A percentile compares a stretch with the other conserved stretches of the same genome.
These are phyloP conservation scores for Canariomyces notabilis DNA, from an alignment of 2,329 filamentous ascomycete genomes.

Conservation along the genomic window DNA sequence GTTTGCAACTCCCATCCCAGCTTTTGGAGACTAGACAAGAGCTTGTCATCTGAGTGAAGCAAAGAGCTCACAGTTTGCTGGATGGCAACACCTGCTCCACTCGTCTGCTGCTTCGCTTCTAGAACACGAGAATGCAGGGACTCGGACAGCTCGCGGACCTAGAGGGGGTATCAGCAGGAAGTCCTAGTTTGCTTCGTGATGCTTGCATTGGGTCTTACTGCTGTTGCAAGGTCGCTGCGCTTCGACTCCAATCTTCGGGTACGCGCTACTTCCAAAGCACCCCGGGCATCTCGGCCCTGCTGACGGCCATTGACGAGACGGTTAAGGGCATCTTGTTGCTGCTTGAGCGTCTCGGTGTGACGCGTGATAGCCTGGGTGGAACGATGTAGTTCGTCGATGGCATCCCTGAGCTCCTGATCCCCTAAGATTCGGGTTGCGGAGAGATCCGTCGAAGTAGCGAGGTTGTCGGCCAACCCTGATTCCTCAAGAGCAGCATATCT, in stretches of 20 bases:
- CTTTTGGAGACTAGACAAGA: slow-evolving; percentile 61
- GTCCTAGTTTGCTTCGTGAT: neutral
- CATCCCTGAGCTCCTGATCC: slow-evolving; percentile 55
- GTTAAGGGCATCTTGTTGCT: slow-evolving; percentile 58
- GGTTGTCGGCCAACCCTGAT: slow-evolving; percentile 43
- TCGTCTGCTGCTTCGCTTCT: slow-evolving; percentile 49
- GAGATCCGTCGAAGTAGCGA: slow-evolving; percentile 43
- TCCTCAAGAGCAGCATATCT: slow-evolving; percentile 49
- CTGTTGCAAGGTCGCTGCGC: slow-evolving; percentile 37
- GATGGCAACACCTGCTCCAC: slow-evolving; percentile 40
- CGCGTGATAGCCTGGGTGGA: slow-evolving; percentile 61
- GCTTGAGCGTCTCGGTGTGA: slow-evolving; percentile 56
- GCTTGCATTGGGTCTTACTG: slow-evolving; percentile 31
- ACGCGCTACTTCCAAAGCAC: slow-evolving; percentile 32
- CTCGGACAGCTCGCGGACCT: slow-evolving; percentile 47
- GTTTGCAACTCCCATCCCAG: slow-evolving; percentile 56
- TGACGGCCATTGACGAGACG: slow-evolving; percentile 44
- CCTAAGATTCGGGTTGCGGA: slow-evolving; percentile 45
- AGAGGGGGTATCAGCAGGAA: slow-evolving; percentile 1
- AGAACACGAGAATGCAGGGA: slow-evolving; percentile 41
- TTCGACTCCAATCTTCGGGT: slow-evolving; percentile 37
- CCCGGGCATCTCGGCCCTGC: slow-evolving; percentile 31
- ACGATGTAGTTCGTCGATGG: slow-evolving; percentile 58
- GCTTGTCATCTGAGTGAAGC: slow-evolving; percentile 58
- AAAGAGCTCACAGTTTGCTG: slow-evolving; percentile 45